A percentile compares a stretch with the other conserved stretches of the same genome.
Evolutionary conservation across 306 rosid genomes (phyloP).

Genomic region (Senna tora): DNA sequence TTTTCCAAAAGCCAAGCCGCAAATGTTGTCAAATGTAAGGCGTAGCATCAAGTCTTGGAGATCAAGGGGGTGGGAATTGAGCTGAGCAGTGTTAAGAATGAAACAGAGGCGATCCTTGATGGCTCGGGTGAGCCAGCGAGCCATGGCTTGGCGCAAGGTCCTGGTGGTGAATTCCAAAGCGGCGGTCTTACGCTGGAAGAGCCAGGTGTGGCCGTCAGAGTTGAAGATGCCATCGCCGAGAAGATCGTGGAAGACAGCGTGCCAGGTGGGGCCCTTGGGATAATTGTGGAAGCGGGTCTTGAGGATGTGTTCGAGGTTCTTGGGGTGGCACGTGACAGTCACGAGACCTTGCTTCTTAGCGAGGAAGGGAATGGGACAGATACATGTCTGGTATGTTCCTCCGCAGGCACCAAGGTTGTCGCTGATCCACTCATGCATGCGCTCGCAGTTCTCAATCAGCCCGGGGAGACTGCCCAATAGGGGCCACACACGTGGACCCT

Average conservation of each 20-base stretch:
- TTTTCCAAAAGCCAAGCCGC: slow-evolving; percentile 28
- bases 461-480: slow-evolving; percentile 20
- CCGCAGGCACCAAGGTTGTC: slow-evolving; percentile 22
- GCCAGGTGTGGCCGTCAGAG: slow-evolving; percentile 8
- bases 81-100: slow-evolving; percentile 5
- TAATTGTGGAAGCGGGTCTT: slow-evolving; percentile 20
- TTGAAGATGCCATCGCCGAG: slow-evolving; percentile 21
- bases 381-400: slow-evolving; percentile 29
- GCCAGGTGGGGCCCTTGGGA: slow-evolving; percentile 30
- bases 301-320: slow-evolving; percentile 7
- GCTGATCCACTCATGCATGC: slow-evolving; percentile 25
- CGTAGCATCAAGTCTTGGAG: slow-evolving; percentile 16
- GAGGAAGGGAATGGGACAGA: slow-evolving; percentile 7
- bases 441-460: slow-evolving; percentile 7
- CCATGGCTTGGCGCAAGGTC: slow-evolving; percentile 29
- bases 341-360: slow-evolving; percentile 16
- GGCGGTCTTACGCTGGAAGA: slow-evolving; percentile 27
- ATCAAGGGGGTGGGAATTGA: not conserved
- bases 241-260: slow-evolving; percentile 11
- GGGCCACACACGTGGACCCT: slow-evolving; percentile 28
- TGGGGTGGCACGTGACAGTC: slow-evolving; percentile 31
- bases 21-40: slow-evolving; percentile 22
- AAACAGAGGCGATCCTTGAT: slow-evolving; percentile 16
- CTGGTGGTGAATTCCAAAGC: slow-evolving; percentile 26
- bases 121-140: slow-evolving; percentile 30